Evolutionary conservation across 306 rosid genomes (phyloP).

Genomic region (Alnus glutinosa): DNA sequence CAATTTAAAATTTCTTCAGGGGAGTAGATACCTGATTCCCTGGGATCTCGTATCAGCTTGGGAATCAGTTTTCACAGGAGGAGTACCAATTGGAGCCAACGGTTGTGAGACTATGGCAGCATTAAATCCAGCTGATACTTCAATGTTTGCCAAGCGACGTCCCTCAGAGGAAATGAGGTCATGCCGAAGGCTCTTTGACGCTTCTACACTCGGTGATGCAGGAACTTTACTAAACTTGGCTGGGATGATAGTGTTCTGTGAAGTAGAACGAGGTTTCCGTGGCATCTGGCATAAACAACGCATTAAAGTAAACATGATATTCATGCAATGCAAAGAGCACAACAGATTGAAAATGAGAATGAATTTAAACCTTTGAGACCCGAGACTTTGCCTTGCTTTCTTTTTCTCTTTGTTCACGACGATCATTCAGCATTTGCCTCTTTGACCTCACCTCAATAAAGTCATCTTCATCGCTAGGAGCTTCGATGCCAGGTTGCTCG

Average conservation of each 20-base stretch:
- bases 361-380: constrained; percentile 57
- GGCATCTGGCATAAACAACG: constrained; percentile 49
- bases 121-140: constrained; percentile 65
- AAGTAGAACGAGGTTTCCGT: constrained; percentile 53
- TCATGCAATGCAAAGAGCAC: constrained; percentile 19
- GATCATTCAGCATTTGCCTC: constrained; percentile 94
- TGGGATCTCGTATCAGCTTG: constrained; percentile 68
- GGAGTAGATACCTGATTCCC: constrained; percentile 51
- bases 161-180: constrained; percentile 57
- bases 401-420: constrained; percentile 89
- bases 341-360: constrained; percentile 20
- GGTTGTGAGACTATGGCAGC: constrained; percentile 55
- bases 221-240: constrained; percentile 51
- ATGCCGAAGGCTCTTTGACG: constrained; percentile 38
- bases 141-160: constrained; percentile 43
- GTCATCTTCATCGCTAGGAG: constrained; percentile 96
- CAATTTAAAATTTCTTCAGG: constrained; percentile 14
- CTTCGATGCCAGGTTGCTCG: constrained; percentile 98
- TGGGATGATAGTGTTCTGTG: constrained; percentile 35
- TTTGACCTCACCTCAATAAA: constrained; percentile 96
- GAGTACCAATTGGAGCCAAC: constrained; percentile 90
- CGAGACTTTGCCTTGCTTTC: constrained; percentile 87
- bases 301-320: constrained; percentile 16
- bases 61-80: constrained; percentile 73
- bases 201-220: constrained; percentile 44